Conservation (phyloP, 768 basidiomycete species). For the Phlebiopsis flavidoalba region DNA sequence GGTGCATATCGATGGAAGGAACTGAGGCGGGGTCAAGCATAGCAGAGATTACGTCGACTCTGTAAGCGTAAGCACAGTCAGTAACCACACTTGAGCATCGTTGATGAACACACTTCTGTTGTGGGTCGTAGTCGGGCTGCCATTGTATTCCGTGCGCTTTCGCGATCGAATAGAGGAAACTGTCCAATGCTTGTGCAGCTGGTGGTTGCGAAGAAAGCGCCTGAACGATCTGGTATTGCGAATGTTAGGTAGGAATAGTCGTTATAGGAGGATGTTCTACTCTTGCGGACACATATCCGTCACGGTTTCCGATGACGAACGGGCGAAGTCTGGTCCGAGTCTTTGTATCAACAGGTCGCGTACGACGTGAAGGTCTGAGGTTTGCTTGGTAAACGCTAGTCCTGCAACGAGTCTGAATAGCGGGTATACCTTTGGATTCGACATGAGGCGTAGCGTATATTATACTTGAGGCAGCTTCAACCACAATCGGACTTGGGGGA, state of each 20-base stretch:
- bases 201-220: slow-evolving; percentile 49
- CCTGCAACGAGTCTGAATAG: not conserved
- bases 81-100: not conserved
- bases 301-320: slow-evolving; percentile 45
- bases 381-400: not conserved
- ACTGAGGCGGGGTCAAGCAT: slow-evolving; percentile 47
- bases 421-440: slow-evolving; percentile 50
- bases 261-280: not conserved
- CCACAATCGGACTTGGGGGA: slow-evolving; percentile 42
- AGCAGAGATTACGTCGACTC: slow-evolving; percentile 54
- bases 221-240: slow-evolving; percentile 38
- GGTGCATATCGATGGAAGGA: slow-evolving; percentile 49
- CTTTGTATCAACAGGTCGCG: slow-evolving; percentile 51
- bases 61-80: slow-evolving; percentile 25
- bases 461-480: slow-evolving; percentile 68
- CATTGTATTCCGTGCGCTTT: slow-evolving; percentile 50
- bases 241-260: not conserved
- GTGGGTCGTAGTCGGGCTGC: slow-evolving; percentile 54
- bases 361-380: slow-evolving; percentile 51
- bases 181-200: slow-evolving; percentile 51
- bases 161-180: slow-evolving; percentile 50
- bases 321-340: slow-evolving; percentile 53
- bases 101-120: slow-evolving; percentile 45
- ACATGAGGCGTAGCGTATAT: slow-evolving; percentile 55
- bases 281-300: slow-evolving; percentile 32